Base-by-base conservation (phyloP, 495 filamentous ascomycete species). In the Cairneyella variabilis region DNA sequence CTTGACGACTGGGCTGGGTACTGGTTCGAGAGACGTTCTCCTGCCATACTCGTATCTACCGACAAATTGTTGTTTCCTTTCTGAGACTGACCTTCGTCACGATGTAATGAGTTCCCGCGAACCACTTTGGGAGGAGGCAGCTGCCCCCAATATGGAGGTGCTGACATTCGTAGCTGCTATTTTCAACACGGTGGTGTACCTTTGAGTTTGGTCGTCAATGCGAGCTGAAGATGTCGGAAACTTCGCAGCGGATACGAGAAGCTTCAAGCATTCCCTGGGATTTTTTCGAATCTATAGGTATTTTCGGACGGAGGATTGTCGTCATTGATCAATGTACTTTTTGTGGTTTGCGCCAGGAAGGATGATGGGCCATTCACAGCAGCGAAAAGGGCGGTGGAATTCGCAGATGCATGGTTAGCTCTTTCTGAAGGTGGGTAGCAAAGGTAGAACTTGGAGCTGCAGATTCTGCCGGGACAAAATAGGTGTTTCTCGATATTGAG, bases 111-210 rank as follows among this genome's bases (percentile, higher is more conserved):
- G 53, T 63, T 59, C 54, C 66, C 64, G 53, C 54, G 49, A 11
- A 48, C 43, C 26, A 62, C 51, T 48, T 64, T 73, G 38, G 71
- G 57, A 30, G 68, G 58, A 52, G 70, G 70, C 32, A 71, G 60
- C 52, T 70, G 59, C 53, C 68, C 70, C 68, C 68, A 70, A 58
- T 69, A 72, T 34, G 68, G 68, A 43, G 64, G 32, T 39, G 64
- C 57, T 56, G 65, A 61, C 53, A 51, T 60, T 37, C 16, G 38
- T 41, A 21, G 25, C 37, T 53, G 45, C 36, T 50, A 20, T 39
- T 27, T 44, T 30, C 32, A 30, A 51, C 21, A n/a, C 14, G 17
- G 23, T 11, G 14, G 3, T 21, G 27, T 10, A 21, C 21, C 11
- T 27, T 30, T 10, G 16, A 46, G 36, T 48, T 23, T 5, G 41